These are phyloP conservation scores for Jacaranda mimosifolia DNA, from an alignment of 257 asterid genomes.

Conservation along the genomic window DNA sequence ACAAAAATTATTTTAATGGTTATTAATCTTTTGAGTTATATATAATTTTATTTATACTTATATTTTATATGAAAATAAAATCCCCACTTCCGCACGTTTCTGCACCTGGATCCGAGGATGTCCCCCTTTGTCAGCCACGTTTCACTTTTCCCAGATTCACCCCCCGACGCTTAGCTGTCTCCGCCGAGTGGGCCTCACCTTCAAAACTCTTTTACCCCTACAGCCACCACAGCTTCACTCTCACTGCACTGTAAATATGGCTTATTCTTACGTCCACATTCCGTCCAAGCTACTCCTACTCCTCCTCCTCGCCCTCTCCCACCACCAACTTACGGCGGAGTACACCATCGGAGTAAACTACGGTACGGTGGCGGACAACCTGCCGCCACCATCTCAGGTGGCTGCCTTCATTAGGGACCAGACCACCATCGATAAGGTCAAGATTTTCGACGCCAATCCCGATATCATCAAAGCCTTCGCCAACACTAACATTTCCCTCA, in stretches of 20 bases:
- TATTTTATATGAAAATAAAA: no score
- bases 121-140: constrained; percentile 9
- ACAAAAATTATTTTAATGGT: no score
- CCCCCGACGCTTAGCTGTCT: background rate
- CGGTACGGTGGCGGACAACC: constrained; percentile 58
- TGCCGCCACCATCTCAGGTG: constrained; percentile 58
- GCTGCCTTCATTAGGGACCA: constrained; percentile 43
- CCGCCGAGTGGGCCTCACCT: background rate
- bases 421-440: constrained; percentile 53
- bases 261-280: constrained; percentile 7
- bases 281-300: background rate
- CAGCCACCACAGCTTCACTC: background rate
- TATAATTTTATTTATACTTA: no score
- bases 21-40: no score
- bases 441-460: constrained; percentile 56
- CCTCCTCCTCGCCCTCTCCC: background rate
- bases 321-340: constrained; percentile 33
- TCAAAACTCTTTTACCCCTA: background rate
- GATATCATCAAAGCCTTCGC: constrained; percentile 49
- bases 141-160: background rate
- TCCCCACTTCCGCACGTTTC: constrained; percentile 3
- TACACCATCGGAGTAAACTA: constrained; percentile 55
- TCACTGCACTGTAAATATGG: background rate
- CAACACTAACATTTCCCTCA: constrained; percentile 47
- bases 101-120: background rate